A percentile compares a stretch with the other conserved stretches of the same genome.
phyloP scores from a whole-genome alignment of 768 basidiomycete genomes.

The Lactifluus volemus region DNA sequence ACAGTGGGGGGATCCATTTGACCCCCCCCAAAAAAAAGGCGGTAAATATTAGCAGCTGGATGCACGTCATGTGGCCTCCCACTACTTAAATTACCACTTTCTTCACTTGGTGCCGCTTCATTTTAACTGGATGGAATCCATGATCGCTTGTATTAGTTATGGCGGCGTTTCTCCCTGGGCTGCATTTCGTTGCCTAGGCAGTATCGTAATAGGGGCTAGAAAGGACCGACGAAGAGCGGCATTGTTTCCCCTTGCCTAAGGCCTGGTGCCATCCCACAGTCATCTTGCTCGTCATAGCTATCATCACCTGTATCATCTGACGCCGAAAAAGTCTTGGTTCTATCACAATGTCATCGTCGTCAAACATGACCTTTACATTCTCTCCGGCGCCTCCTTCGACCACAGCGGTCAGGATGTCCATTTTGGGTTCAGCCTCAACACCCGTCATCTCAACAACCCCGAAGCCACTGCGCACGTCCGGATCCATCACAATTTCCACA shows the following conservation, averaged over 20 bases:
- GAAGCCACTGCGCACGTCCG: not conserved
- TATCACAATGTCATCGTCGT: not conserved
- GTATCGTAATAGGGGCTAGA: not conserved
- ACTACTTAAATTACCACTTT: no score
- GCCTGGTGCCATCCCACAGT: constrained; percentile 2
- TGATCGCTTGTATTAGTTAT: not conserved
- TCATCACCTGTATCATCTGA: not conserved
- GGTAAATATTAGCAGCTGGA: no score
- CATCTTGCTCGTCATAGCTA: not conserved
- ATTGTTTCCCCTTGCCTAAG: not conserved
- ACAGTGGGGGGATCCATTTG: no score
- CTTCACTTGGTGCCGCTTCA: no score
- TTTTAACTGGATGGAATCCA: not conserved
- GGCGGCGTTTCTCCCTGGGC: no score
- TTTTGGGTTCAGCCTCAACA: not conserved
- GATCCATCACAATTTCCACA: not conserved
- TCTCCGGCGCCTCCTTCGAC: not conserved
- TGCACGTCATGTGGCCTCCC: no score
- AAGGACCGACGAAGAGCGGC: not conserved
- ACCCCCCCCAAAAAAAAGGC: no score
- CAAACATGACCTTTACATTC: not conserved
- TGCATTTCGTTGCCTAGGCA: not conserved
- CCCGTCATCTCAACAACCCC: not conserved
- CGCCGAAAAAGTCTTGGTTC: not conserved
- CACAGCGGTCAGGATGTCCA: not conserved